Evolutionary conservation across 1,139 yeast genomes (phyloP), one percentile per base, ranked within the genome.

Genomic region (Kodamaea arcana): DNA sequence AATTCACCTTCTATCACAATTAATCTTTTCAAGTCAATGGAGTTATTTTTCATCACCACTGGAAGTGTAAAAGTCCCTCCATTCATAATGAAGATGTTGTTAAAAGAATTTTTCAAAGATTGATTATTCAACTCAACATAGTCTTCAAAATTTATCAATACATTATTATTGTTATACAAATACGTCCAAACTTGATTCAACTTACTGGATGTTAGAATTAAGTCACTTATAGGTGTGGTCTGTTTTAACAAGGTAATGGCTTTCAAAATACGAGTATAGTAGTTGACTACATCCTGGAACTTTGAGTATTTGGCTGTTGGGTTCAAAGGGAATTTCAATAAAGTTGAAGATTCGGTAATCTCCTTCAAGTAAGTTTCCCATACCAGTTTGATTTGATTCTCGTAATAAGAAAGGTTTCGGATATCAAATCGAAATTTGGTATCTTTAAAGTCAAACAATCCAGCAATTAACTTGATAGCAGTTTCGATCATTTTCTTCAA

Each of bases 81-180:
- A 14, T 45, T 40, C 11, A 46, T 25, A 11, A 47, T 28, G 21
- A 42, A 15, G 3, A 44, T 27, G 30, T 41, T 46, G 8, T 34
- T 36, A 24, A 46, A 46, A 2, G 26, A 15, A 13, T 31, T 32
- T 16, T 22, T 24, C 9, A 24, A 8, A 15, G 29, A 3, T 12
- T 15, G 8, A 5, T 17, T 23, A 4, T 31, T 12, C 25, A 39
- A 27, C 9, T 24, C 24, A n/a, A 44, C 27, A 18, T 38, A 45
- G 27, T 46, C 49, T 12, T 43, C 45, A n/a, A 34, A 30, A 4
- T 44, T 33, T 3, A 45, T 41, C 3, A 46, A 27, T 7, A 41
- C 36, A 23, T 40, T 41, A 27, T 29, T 41, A 13, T 34, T 41
- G 16, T 24, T 14, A 27, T 30, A 42, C n/a, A 45, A 31, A 24